Evolutionary conservation across 768 basidiomycete genomes (phyloP).

Genomic region (Pulveroboletus sp.): DNA sequence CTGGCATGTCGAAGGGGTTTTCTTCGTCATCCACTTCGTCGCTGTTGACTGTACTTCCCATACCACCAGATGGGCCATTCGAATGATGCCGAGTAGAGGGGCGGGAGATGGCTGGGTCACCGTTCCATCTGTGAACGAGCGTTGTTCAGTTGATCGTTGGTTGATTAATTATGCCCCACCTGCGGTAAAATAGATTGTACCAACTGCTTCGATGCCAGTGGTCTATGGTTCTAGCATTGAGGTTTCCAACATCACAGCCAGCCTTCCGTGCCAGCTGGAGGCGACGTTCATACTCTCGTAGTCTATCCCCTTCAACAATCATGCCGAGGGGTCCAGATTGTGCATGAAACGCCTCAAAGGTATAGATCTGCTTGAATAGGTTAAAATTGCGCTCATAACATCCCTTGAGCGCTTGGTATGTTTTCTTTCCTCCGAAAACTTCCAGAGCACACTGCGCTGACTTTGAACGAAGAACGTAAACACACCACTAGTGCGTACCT

Average conservation of each 20-base stretch:
- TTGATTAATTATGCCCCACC: slow-evolving; percentile 37
- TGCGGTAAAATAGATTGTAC: slow-evolving; percentile 70
- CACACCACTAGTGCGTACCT: slow-evolving; percentile 40
- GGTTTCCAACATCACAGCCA: slow-evolving; percentile 69
- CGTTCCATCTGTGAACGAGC: slow-evolving; percentile 51
- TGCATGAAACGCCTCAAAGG: slow-evolving; percentile 54
- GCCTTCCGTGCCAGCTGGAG: slow-evolving; percentile 62
- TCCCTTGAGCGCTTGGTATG: slow-evolving; percentile 80
- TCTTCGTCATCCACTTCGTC: slow-evolving; percentile 56
- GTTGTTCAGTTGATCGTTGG: background rate
- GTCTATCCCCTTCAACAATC: slow-evolving; percentile 58
- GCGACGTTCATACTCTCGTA: slow-evolving; percentile 71
- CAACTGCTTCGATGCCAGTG: slow-evolving; percentile 78
- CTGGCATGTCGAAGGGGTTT: slow-evolving; percentile 39
- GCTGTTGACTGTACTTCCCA: slow-evolving; percentile 34
- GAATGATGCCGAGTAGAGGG: slow-evolving; percentile 40
- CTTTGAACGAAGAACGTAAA: slow-evolving; percentile 1
- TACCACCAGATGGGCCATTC: slow-evolving; percentile 23
- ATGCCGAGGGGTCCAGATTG: slow-evolving; percentile 35
- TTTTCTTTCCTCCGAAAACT: slow-evolving; percentile 74
- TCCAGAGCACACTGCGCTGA: slow-evolving; percentile 58
- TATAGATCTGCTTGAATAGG: slow-evolving; percentile 78
- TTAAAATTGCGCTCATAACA: slow-evolving; percentile 86
- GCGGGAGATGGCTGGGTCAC: slow-evolving; percentile 59
- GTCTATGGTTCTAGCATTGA: slow-evolving; percentile 71